Base-by-base conservation (phyloP, 73 alveolate species). In the Paraurostyla sp. region DNA sequence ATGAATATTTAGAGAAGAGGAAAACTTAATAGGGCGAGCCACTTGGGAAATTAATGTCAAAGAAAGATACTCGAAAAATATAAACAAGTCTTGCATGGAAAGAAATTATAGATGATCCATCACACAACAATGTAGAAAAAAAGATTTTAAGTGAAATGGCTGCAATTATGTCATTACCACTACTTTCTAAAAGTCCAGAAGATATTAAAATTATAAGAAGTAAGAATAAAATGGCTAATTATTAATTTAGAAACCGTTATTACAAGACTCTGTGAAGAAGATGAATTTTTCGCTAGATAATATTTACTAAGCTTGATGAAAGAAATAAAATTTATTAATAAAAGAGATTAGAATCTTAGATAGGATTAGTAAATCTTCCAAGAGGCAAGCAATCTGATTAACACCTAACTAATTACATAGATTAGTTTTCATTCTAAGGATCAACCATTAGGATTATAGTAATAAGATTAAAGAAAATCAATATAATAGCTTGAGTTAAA, bases 21-120 rank as follows among this genome's bases (percentile, higher is more conserved):
- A 48, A 48, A 29, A 48, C 7, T 48, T 32, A 73, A 11, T 0
- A 0, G 0, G 40, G 27, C 2, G 71, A 43, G 30, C 71, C 86
- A 18, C 51, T 73, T 29, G 86, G 86, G 20, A 56, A 1, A 1
- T 25, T 1, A 23, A 0, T 73, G 25, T 13, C 38, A 11, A 73
- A 48, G 42, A 73, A 73, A 49, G 86, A 73, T 45, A 73, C 86
- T 1, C 41, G 86, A 48, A 73, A 73, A 29, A 73, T 73, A 20
- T 23, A 73, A 43, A 73, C 48, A 4, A 43, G 56, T 43, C 50
- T 73, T 13, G 86, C 86, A 1, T 73, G 86, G 86, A 11, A 73
- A 73, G 86, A 73, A 22, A 73, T 73, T 2, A 43, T 73, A n/a
- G 52, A 73, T 13, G 86, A 73, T 7, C 36, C 32, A 2, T 50